These are phyloP conservation scores for Arxiozyma heterogenica DNA, from an alignment of 1,139 yeast species.

Conservation along the genomic window DNA sequence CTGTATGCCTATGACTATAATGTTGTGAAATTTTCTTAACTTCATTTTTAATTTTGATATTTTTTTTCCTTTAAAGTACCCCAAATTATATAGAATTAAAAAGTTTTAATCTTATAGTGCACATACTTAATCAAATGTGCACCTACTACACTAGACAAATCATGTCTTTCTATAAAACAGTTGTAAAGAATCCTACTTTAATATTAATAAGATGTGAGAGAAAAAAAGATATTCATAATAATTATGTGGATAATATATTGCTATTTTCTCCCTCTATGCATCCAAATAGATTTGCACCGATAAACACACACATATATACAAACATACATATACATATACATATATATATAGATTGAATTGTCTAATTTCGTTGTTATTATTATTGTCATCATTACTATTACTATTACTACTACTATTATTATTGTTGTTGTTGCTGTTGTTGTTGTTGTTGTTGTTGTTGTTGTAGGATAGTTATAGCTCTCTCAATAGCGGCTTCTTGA, in stretches of 20 bases:
- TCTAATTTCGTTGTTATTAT: neutral
- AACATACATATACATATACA: no score
- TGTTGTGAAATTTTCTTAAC: neutral
- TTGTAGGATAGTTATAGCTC: neutral
- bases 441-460: neutral
- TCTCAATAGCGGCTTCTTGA: conserved; percentile 49
- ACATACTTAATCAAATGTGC: no score
- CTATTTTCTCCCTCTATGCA: neutral
- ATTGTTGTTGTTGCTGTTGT: neutral
- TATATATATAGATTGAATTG: neutral
- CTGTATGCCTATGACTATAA: no score
- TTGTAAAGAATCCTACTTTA: no score
- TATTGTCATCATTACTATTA: neutral
- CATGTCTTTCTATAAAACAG: neutral
- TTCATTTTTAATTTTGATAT: no score
- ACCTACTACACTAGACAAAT: neutral
- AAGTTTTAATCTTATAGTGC: neutral
- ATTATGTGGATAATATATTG: no score
- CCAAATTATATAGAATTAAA: neutral
- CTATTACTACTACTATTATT: neutral
- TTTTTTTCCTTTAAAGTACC: no score
- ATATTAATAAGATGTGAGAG: neutral
- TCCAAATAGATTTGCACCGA: neutral
- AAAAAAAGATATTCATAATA: no score
- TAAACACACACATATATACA: no score